Evolutionary conservation across 495 filamentous ascomycete species (phyloP).

Genomic region (Glonium stellatum): DNA sequence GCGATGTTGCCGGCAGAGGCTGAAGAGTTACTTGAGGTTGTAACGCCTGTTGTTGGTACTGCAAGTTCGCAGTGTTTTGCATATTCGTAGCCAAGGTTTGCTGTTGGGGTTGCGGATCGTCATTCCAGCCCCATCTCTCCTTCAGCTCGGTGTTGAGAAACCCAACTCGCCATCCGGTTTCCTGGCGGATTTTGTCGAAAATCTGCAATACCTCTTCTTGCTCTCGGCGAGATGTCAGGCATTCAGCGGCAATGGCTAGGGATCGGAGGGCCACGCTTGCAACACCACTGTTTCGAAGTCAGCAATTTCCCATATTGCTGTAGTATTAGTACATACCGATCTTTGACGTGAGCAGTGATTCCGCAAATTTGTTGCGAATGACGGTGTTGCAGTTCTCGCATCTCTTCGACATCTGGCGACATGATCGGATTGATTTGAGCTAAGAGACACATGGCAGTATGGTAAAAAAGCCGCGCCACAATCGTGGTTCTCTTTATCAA

Average conservation of each 20-base stretch:
- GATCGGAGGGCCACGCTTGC: constrained; percentile 70
- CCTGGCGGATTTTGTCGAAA: constrained; percentile 63
- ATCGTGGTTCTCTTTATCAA: constrained; percentile 74
- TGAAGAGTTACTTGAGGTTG: constrained; percentile 6
- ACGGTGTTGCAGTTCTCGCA: constrained; percentile 58
- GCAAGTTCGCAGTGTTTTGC: constrained; percentile 2
- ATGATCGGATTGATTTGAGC: constrained; percentile 66
- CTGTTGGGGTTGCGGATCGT: constrained; percentile 27
- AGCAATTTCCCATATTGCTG: constrained; percentile 20
- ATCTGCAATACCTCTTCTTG: constrained; percentile 80
- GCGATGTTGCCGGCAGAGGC: constrained; percentile 1
- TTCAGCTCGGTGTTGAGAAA: constrained; percentile 63
- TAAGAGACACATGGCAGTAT: constrained; percentile 75
- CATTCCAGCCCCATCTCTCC: constrained; percentile 70
- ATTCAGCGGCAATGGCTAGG: constrained; percentile 71
- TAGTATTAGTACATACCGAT: constrained; percentile 44
- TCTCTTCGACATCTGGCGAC: constrained; percentile 52
- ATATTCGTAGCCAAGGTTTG: constrained; percentile 3
- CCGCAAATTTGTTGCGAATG: constrained; percentile 82
- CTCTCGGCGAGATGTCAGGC: constrained; percentile 57
- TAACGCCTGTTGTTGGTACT: constrained; percentile 1
- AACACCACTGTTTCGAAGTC: constrained; percentile 49
- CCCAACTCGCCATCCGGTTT: constrained; percentile 70
- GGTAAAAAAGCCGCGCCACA: constrained; percentile 83
- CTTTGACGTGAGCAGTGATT: constrained; percentile 76